A percentile compares a stretch with the other conserved stretches of the same genome.
Conservation (phyloP, 805 yeast genomes). For the Candida wancherniae region DNA sequence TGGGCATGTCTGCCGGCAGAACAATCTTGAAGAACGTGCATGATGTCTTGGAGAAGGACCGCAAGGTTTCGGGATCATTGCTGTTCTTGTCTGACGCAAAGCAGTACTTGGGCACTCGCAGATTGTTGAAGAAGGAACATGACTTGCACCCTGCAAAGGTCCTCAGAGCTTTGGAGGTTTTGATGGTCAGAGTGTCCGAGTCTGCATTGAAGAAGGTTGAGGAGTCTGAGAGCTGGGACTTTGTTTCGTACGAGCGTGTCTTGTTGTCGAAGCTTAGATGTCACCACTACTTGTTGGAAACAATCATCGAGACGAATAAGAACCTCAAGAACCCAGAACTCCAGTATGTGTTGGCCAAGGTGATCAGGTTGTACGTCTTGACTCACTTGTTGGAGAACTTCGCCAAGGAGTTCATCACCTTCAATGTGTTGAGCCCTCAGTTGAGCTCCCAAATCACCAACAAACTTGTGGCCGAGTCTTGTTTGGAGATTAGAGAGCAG, state of each 20-base stretch:
- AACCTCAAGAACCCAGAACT: slow-evolving; percentile 24
- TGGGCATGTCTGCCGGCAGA: slow-evolving; percentile 39
- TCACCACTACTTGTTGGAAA: slow-evolving; percentile 37
- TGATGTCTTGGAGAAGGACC: slow-evolving; percentile 20
- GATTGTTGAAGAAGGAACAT: slow-evolving; percentile 5
- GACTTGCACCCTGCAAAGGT: slow-evolving; percentile 18
- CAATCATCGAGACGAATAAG: slow-evolving; percentile 21
- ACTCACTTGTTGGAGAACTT: slow-evolving; percentile 25
- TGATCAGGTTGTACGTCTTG: slow-evolving; percentile 32
- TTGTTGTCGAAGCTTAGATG: slow-evolving; percentile 40
- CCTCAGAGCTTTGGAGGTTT: slow-evolving; percentile 28
- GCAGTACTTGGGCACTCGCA: slow-evolving; percentile 3
- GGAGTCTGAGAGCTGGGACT: slow-evolving; percentile 30
- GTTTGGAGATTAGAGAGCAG: slow-evolving; percentile 14
- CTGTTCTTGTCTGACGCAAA: slow-evolving; percentile 15
- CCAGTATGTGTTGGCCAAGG: slow-evolving; percentile 22
- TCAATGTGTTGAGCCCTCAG: slow-evolving; percentile 28
- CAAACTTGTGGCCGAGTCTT: slow-evolving; percentile 13
- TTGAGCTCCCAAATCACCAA: slow-evolving; percentile 26
- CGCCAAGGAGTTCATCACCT: slow-evolving; percentile 34
- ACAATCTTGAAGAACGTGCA: slow-evolving; percentile 31
- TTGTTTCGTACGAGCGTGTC: slow-evolving; percentile 34
- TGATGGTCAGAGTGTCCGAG: slow-evolving; percentile 32
- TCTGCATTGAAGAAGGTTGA: slow-evolving; percentile 27
- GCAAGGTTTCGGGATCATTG: slow-evolving; percentile 11